Conservation (phyloP, 192 early-diverging fungal genomes). For the Podila horticola region DNA sequence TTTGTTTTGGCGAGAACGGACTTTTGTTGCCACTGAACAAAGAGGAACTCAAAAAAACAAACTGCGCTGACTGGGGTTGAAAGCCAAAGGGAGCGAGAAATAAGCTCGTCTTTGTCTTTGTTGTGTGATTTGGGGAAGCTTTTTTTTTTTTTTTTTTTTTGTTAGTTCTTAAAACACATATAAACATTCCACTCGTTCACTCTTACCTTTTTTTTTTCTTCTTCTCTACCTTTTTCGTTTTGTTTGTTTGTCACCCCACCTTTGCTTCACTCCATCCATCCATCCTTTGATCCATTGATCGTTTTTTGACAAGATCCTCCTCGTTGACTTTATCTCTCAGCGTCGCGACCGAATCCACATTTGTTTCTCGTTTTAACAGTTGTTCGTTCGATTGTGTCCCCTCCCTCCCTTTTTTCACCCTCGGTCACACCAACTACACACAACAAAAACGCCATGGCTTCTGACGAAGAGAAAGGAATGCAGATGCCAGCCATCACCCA, state of each 20-base stretch:
- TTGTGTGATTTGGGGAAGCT: background rate
- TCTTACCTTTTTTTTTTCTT: background rate
- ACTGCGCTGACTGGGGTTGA: too few relatives aligned
- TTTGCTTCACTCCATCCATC: background rate
- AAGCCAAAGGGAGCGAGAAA: too few relatives aligned
- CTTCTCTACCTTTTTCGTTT: background rate
- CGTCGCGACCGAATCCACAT: too few relatives aligned
- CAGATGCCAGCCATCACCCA: slow-evolving; percentile 3
- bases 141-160: background rate
- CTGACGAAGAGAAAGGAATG: background rate
- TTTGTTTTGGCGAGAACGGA: background rate
- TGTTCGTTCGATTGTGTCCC: background rate
- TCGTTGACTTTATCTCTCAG: background rate
- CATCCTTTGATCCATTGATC: background rate
- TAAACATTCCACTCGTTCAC: background rate
- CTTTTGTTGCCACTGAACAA: too few relatives aligned
- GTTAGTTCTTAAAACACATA: slow-evolving; percentile 5
- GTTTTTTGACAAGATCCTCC: background rate
- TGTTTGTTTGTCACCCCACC: background rate
- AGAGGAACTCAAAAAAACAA: too few relatives aligned
- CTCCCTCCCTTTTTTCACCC: background rate
- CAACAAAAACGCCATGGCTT: background rate
- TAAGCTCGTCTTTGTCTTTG: background rate
- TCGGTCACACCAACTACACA: background rate
- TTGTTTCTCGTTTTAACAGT: too few relatives aligned